These are phyloP conservation scores for Salicornia ramosissima DNA, from an alignment of 148 eudicot genomes.

Conservation along the genomic window DNA sequence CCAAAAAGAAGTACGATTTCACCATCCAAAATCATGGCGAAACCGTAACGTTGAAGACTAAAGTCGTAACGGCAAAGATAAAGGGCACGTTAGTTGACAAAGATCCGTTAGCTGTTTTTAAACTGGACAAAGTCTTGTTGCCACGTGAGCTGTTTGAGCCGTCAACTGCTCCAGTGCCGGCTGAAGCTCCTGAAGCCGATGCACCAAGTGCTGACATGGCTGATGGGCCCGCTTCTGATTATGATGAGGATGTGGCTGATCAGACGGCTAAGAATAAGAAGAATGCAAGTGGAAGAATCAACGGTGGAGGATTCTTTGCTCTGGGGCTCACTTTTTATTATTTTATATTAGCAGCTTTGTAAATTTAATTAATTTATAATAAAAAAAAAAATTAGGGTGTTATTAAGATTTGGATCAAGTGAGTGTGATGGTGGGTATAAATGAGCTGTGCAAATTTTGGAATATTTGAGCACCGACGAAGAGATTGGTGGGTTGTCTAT, in stretches of 20 bases:
- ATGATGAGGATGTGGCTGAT: slow-evolving; percentile 42
- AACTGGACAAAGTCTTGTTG: slow-evolving; percentile 54
- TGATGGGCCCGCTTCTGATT: slow-evolving; percentile 30
- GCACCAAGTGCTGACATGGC: slow-evolving; percentile 29
- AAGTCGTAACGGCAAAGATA: slow-evolving; percentile 48
- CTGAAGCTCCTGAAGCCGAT: slow-evolving; percentile 41
- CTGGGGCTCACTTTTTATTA: slow-evolving; percentile 27
- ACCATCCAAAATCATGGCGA: slow-evolving; percentile 59
- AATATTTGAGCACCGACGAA: slow-evolving; percentile 5
- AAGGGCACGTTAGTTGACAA: slow-evolving; percentile 57
- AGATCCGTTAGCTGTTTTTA: slow-evolving; percentile 51
- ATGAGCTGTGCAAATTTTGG: slow-evolving; percentile 5
- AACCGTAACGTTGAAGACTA: slow-evolving; percentile 57
- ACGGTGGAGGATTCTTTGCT: slow-evolving; percentile 29
- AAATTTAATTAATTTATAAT: slow-evolving; percentile 7
- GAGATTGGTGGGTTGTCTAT: not conserved
- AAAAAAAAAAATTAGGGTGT: not conserved
- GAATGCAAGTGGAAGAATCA: slow-evolving; percentile 28
- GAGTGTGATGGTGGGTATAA: not conserved
- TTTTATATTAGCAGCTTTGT: slow-evolving; percentile 33
- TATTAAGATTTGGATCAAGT: not conserved
- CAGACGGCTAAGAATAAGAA: slow-evolving; percentile 30
- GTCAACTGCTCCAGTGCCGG: slow-evolving; percentile 25
- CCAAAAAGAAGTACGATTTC: slow-evolving; percentile 43
- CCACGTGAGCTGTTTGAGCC: slow-evolving; percentile 63